phyloP scores from a whole-genome alignment of 208 protist species.

The Angomonas ambiguus region DNA sequence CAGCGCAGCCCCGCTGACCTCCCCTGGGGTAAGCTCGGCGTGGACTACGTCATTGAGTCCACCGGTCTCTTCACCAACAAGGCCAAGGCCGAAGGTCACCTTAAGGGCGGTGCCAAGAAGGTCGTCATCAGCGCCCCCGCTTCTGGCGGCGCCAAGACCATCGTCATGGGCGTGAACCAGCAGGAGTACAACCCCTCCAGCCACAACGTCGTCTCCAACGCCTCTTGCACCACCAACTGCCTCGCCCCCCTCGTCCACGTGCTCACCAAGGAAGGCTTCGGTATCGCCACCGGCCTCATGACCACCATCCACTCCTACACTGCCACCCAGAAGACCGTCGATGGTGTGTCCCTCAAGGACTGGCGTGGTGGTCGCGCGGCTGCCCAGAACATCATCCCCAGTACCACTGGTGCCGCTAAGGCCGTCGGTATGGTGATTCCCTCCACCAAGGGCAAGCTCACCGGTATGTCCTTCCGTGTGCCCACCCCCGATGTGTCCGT shows the following conservation, averaged over 20 bases:
- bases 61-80: slow-evolving; percentile 97
- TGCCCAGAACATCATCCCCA: slow-evolving; percentile 98
- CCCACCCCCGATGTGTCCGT: slow-evolving; percentile 98
- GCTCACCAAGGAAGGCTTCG: slow-evolving; percentile 95
- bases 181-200: slow-evolving; percentile 75
- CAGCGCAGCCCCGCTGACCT: slow-evolving; percentile 92
- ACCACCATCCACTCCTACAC: slow-evolving; percentile 99
- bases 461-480: slow-evolving; percentile 99
- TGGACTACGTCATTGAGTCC: slow-evolving; percentile 98
- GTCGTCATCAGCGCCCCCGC: slow-evolving; percentile 99
- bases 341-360: slow-evolving; percentile 97
- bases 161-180: slow-evolving; percentile 99
- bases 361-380: slow-evolving; percentile 96
- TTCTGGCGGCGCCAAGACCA: slow-evolving; percentile 94
- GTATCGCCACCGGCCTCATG: slow-evolving; percentile 97
- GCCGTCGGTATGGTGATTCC: slow-evolving; percentile 97
- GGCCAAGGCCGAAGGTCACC: slow-evolving; percentile 89
- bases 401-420: slow-evolving; percentile 98
- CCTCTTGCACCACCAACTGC: slow-evolving; percentile 99
- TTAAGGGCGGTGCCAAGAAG: slow-evolving; percentile 96
- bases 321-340: slow-evolving; percentile 98
- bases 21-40: slow-evolving; percentile 90
- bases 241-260: slow-evolving; percentile 98
- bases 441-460: slow-evolving; percentile 84
- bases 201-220: slow-evolving; percentile 95